Evolutionary conservation across 306 rosid genomes (phyloP).

Genomic region (Quercus glauca): DNA sequence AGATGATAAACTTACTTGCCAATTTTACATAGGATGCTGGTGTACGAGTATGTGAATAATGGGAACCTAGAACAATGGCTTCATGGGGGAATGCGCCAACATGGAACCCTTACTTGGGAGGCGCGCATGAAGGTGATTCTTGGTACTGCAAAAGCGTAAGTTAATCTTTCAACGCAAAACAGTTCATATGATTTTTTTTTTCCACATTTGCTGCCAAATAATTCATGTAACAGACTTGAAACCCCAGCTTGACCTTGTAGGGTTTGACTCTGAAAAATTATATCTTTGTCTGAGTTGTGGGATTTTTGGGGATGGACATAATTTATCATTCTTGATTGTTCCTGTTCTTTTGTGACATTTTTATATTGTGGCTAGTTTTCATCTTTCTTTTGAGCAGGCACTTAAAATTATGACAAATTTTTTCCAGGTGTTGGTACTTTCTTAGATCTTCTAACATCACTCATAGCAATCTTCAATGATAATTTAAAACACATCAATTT

Average conservation of each 20-base stretch:
- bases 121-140: constrained; percentile 83
- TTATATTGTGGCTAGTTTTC: neutral
- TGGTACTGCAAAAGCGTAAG: constrained; percentile 98
- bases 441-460: neutral
- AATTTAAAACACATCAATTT: neutral
- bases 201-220: neutral
- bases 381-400: constrained; percentile 3
- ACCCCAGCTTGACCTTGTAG: neutral
- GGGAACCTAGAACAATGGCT: constrained; percentile 97
- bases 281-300: too few species aligned
- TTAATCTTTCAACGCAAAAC: constrained; percentile 22
- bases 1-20: constrained; percentile 1
- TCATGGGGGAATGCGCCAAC: constrained; percentile 75
- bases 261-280: neutral
- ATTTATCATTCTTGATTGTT: neutral
- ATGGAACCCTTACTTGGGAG: constrained; percentile 87
- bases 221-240: neutral
- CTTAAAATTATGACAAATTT: neutral
- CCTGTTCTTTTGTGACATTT: neutral
- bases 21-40: constrained; percentile 67
- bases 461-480: neutral
- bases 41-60: constrained; percentile 93
- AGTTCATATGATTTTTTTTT: neutral
- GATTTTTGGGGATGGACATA: neutral
- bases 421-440: too few species aligned